phyloP scores from a whole-genome alignment of 73 alveolate species.

The Stentor roeselii region DNA sequence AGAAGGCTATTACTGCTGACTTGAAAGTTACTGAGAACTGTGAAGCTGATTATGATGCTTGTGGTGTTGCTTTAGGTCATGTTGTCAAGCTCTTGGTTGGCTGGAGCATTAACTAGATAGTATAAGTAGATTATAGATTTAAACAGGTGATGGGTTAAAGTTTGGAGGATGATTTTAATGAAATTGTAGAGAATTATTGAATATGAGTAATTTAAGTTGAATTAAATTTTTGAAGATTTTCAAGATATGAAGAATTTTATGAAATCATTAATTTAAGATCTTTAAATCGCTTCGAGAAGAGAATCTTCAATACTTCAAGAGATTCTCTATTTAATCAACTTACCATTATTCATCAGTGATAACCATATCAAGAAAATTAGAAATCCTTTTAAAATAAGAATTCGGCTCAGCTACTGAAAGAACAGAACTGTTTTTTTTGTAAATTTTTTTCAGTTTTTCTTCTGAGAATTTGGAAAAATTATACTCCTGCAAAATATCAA shows the following conservation, averaged over 20 bases:
- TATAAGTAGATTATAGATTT: neutral
- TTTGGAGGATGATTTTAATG: too few species aligned
- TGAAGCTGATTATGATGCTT: neutral
- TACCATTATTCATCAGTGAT: too few species aligned
- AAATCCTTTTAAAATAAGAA: neutral
- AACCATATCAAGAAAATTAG: too few species aligned
- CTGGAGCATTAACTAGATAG: neutral
- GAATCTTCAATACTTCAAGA: too few species aligned
- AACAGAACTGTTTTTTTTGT: neutral
- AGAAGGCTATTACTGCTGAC: neutral
- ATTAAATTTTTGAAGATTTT: too few species aligned
- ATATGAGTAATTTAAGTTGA: too few species aligned
- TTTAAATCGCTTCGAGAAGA: too few species aligned
- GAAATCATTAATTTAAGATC: too few species aligned
- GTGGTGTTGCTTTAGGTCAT: neutral
- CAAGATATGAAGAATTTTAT: too few species aligned
- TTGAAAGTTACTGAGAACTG: neutral
- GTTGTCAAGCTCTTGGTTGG: neutral
- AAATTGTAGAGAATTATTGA: too few species aligned
- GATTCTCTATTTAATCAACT: too few species aligned
- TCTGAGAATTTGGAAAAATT: neutral
- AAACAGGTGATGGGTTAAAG: too few species aligned
- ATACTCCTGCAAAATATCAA: conserved; percentile 20
- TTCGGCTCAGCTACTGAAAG: neutral
- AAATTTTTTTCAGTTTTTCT: neutral